Base-by-base conservation (phyloP, 169 alveolate species). In the Plasmodium chabaudi region DNA sequence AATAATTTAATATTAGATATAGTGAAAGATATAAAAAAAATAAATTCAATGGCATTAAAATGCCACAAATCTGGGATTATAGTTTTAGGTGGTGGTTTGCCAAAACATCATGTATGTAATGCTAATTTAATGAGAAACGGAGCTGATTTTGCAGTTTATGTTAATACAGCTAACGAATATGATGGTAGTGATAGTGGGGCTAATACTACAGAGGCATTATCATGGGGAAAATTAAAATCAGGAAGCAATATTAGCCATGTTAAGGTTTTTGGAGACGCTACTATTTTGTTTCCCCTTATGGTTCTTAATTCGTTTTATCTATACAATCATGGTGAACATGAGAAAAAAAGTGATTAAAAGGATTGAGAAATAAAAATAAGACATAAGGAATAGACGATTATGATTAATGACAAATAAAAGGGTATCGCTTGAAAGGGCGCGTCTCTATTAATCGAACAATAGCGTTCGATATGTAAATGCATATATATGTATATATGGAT, bases 141-240 rank as follows among this genome's bases (percentile, higher is more conserved):
- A 55, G 99, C 99, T 7, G 99, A 99, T 92, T 98, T 72, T 94
- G 99, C 99, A 2, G 99, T 99, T 42, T 98, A 97, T 91, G 96
- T 98, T 61, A 97, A 98, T 72, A 97, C 99, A 1, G 99, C 99
- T 13, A 94, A 96, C 59, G 99, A 98, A 87, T 97, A 93, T 91
- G 99, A 99, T 92, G 99, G 99, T 34, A 95, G 99, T 55, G 99
- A 99, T 94, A 96, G 99, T 46, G 99, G 99, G 10, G 99, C 99
- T 15, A 95, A 97, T 67, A 99, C 99, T 6, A 99, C 98, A 89
- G 99, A 99, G 93, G 99, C 99, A 27, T 97, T 98, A 49, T 95
- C 99, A 88, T 98, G 99, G 99, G 99, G 99, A 9, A 99, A 99
- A 95, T 97, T 99, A 68, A 97, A 97, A 89, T 91, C 96, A 10